phyloP scores from a whole-genome alignment of 495 filamentous ascomycete species.

The Lindgomyces ingoldianus region DNA sequence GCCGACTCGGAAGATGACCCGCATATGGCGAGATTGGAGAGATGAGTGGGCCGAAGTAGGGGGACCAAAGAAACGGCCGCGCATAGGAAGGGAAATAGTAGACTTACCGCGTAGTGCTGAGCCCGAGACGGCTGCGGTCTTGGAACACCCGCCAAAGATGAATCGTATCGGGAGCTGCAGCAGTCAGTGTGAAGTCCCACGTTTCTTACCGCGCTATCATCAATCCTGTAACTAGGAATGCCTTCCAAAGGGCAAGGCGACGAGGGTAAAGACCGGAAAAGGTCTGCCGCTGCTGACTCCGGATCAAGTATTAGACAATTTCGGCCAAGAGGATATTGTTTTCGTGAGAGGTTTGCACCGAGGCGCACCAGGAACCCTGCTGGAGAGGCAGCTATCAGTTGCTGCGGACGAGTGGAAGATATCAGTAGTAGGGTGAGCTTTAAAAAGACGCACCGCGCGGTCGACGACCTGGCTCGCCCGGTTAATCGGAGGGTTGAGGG shows the following conservation, averaged over 20 bases:
- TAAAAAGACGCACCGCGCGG: constrained; percentile 14
- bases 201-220: constrained; percentile 25
- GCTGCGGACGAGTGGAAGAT: constrained; percentile 38
- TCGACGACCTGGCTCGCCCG: constrained; percentile 19
- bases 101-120: constrained; percentile 34
- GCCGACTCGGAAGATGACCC: constrained; percentile 29
- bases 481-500: constrained; percentile 28
- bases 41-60: constrained; percentile 9
- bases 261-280: constrained; percentile 33
- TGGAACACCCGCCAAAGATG: not conserved
- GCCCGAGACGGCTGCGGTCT: constrained; percentile 9
- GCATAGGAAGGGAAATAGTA: constrained; percentile 13
- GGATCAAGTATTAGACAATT: constrained; percentile 31
- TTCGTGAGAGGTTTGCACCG: constrained; percentile 17
- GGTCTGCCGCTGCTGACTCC: constrained; percentile 26
- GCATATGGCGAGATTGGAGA: constrained; percentile 35
- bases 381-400: constrained; percentile 30
- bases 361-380: constrained; percentile 32
- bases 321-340: constrained; percentile 33
- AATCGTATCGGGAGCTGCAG: constrained; percentile 21
- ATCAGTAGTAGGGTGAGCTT: constrained; percentile 33
- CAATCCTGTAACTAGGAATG: constrained; percentile 1
- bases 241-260: constrained; percentile 11
- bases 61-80: constrained; percentile 4
- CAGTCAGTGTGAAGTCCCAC: constrained; percentile 30